These are phyloP conservation scores for Metschnikowia koreensis DNA, from an alignment of 805 yeast genomes.

Conservation along the genomic window DNA sequence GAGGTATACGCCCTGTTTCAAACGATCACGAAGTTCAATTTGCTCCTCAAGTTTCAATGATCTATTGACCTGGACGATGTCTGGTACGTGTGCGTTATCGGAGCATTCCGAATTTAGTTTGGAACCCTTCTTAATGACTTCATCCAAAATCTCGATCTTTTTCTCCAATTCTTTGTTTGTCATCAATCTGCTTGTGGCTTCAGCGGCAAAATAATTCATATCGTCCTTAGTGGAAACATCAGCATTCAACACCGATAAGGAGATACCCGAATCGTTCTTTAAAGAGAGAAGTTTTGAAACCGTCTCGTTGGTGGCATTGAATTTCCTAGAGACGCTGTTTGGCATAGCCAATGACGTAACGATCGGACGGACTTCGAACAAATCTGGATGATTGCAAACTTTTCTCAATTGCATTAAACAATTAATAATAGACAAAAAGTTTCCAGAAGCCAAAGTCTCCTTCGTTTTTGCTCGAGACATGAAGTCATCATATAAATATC, in stretches of 20 bases:
- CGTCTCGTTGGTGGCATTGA: slow-evolving; percentile 28
- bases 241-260: slow-evolving; percentile 61
- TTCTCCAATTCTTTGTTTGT: slow-evolving; percentile 46
- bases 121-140: slow-evolving; percentile 30
- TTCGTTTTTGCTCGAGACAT: slow-evolving; percentile 95
- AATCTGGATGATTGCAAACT: slow-evolving; percentile 94
- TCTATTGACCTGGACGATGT: slow-evolving; percentile 59
- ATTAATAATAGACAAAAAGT: slow-evolving; percentile 89
- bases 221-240: slow-evolving; percentile 48
- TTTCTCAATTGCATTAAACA: slow-evolving; percentile 97
- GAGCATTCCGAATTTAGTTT: neutral
- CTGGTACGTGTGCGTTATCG: slow-evolving; percentile 18
- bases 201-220: slow-evolving; percentile 46
- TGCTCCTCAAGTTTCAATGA: slow-evolving; percentile 53
- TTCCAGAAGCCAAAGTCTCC: slow-evolving; percentile 91
- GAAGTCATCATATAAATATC: slow-evolving; percentile 91
- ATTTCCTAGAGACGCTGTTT: slow-evolving; percentile 56
- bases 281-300: slow-evolving; percentile 21
- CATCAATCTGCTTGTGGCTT: slow-evolving; percentile 43
- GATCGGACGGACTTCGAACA: slow-evolving; percentile 94
- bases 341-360: slow-evolving; percentile 83
- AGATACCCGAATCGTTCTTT: slow-evolving; percentile 25
- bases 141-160: slow-evolving; percentile 44
- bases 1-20: slow-evolving; percentile 58
- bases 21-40: slow-evolving; percentile 47